Base-by-base conservation (phyloP, 306 rosid species). In the Trifolium fragiferum region DNA sequence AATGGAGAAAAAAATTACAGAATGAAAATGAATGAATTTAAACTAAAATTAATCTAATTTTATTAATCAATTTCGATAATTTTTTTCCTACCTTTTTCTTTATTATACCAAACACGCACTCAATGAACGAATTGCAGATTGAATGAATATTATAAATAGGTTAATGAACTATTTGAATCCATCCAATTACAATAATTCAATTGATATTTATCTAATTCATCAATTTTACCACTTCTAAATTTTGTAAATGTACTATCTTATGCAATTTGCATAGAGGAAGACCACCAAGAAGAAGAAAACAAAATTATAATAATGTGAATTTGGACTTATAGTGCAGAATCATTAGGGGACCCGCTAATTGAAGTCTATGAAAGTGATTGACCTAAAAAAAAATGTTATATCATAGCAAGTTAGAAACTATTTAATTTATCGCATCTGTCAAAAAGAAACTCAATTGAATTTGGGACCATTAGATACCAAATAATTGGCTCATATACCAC, bases 381-480 rank as follows among this genome's bases (percentile, higher is more conserved):
- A 1, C 55, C 18, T 7, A 10, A 13, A 19, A 41, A 41, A 74
- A 38, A 11, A 77, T 21, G 67, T 33, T 65, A 44, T 35, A 59
- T 78, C 64, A 15, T 58, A 54, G 61, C 55, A 19, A 7, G 40
- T 35, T 35, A 35, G 40, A 7, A 35, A 20, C 68, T 38, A 58
- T 74, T 49, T 49, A 49, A 49, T 79, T 71, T 65, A 41, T 61
- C 20, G 27, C 68, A 57, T 57, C 35, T 53, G 25, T 21, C 8
- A 11, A 57, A 57, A 10, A 21, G 13, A 20, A 80, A 66, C 15
- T 14, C 32, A 10, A 37, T 5, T 49, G 3, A 33, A 20, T n/a
- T 50, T 69, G 78, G 81, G 77, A 82, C 78, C 80, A 78, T 55
- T 44, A 78, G 86, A 78, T 78, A 55, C 80, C 38, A 75, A 55